Conservation (phyloP, 495 filamentous ascomycete species). For the Thermothielavioides terrestris region DNA sequence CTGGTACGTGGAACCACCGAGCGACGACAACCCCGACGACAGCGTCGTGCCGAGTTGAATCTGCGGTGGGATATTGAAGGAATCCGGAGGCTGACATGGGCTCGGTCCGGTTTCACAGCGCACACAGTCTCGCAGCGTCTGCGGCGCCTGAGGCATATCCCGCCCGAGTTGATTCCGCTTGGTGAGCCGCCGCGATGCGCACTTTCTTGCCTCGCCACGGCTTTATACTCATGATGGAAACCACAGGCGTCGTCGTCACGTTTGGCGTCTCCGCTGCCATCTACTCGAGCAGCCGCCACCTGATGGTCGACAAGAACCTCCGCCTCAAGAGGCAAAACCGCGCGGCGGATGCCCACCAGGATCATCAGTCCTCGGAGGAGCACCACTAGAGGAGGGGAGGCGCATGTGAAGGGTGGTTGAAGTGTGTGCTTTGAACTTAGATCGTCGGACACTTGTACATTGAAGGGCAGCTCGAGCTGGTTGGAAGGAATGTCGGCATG, state of each 20-base stretch:
- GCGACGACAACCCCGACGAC: neutral
- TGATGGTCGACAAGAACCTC: constrained; percentile 83
- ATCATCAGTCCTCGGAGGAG: constrained; percentile 6
- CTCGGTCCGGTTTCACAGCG: constrained; percentile 42
- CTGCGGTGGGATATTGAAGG: neutral
- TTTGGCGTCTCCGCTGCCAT: constrained; percentile 55
- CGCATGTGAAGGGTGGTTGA: neutral
- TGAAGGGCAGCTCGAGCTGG: constrained; percentile 4
- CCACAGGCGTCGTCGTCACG: constrained; percentile 71
- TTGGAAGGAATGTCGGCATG: constrained; percentile 7
- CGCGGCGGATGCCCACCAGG: constrained; percentile 27
- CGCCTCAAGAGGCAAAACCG: constrained; percentile 57
- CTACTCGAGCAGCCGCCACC: constrained; percentile 74
- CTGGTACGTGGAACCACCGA: constrained; percentile 54
- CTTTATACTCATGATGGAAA: constrained; percentile 7
- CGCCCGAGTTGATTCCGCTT: constrained; percentile 89
- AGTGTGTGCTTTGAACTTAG: constrained; percentile 7
- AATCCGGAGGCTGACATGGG: constrained; percentile 17
- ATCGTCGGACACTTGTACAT: constrained; percentile 16
- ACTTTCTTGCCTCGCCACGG: neutral
- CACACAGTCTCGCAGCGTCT: constrained; percentile 95
- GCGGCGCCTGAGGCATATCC: constrained; percentile 74
- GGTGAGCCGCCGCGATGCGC: constrained; percentile 50
- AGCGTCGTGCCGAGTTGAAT: neutral
- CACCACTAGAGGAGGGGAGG: constrained; percentile 23